Evolutionary conservation across 2,329 filamentous ascomycete genomes (phyloP).

Genomic region (Fusarium nelsonii): DNA sequence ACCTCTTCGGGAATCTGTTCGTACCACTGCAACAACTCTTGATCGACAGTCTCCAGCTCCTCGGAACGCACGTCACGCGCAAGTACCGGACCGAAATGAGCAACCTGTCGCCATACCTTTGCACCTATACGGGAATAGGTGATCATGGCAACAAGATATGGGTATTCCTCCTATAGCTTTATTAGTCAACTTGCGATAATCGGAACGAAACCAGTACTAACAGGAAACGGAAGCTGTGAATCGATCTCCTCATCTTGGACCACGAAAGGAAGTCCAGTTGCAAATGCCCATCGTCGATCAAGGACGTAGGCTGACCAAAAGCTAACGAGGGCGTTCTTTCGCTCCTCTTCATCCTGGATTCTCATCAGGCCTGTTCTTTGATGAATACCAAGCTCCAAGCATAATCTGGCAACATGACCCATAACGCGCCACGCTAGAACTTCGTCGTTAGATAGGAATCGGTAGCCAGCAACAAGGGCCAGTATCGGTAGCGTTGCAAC

Average conservation of each 20-base stretch:
- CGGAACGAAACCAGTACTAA: conserved; percentile 57
- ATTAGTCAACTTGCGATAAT: conserved; percentile 17
- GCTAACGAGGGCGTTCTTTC: conserved; percentile 74
- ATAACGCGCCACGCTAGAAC: conserved; percentile 88
- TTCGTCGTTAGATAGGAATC: conserved; percentile 89
- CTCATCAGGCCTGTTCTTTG: conserved; percentile 78
- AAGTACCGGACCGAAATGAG: conserved; percentile 72
- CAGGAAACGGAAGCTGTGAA: conserved; percentile 80
- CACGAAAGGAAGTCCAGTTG: conserved; percentile 88
- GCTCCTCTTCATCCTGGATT: conserved; percentile 76
- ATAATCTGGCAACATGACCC: conserved; percentile 83
- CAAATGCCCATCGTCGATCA: conserved; percentile 89
- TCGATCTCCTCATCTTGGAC: conserved; percentile 90
- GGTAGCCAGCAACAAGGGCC: conserved; percentile 71
- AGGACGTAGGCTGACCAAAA: conserved; percentile 92
- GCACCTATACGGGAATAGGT: conserved; percentile 85
- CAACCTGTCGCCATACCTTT: conserved; percentile 86
- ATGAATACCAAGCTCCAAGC: conserved; percentile 85
- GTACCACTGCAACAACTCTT: conserved; percentile 89
- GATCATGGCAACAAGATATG: conserved; percentile 87
- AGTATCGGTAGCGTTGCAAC: conserved; percentile 64
- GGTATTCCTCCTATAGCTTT: conserved; percentile 61
- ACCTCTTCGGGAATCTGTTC: conserved; percentile 75
- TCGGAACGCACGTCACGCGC: conserved; percentile 75
- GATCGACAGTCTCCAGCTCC: conserved; percentile 84